These are phyloP conservation scores for Graphilbum sp. DNA, from an alignment of 2,329 filamentous ascomycete genomes.

Conservation along the genomic window DNA sequence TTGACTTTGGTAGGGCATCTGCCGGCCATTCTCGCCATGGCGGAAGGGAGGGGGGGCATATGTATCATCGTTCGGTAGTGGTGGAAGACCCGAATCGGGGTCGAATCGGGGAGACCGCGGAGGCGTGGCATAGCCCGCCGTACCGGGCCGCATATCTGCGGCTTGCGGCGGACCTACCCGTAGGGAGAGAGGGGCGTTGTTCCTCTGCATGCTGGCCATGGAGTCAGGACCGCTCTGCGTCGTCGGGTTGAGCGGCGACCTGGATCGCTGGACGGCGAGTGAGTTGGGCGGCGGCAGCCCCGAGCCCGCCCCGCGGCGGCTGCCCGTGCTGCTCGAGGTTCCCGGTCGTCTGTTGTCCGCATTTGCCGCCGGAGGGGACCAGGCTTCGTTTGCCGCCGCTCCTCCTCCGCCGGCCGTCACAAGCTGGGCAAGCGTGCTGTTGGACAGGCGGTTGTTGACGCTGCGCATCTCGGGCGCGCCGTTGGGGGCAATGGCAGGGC, in stretches of 20 bases:
- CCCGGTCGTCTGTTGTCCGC: constrained; percentile 1
- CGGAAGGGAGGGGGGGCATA: constrained; percentile 2
- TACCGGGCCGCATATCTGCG: not conserved
- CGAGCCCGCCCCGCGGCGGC: not conserved
- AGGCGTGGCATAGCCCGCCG: no score
- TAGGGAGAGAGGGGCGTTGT: not conserved
- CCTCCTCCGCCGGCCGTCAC: constrained; percentile 47
- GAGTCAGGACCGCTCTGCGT: constrained; percentile 1
- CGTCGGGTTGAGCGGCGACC: constrained; percentile 24
- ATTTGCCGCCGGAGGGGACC: not conserved
- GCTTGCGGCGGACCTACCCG: not conserved
- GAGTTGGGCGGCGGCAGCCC: no score
- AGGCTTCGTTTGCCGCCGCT: constrained; percentile 6
- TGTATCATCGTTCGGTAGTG: not conserved
- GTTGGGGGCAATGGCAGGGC: constrained; percentile 53
- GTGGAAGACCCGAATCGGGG: not conserved
- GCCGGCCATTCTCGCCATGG: constrained; percentile 2
- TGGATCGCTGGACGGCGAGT: no score
- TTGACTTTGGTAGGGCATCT: constrained; percentile 6
- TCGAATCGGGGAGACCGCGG: not conserved
- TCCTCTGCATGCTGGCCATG: constrained; percentile 1
- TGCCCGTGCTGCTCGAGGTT: constrained; percentile 1
- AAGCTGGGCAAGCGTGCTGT: constrained; percentile 65
- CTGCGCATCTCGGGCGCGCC: constrained; percentile 63
- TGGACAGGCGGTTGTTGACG: constrained; percentile 72